Evolutionary conservation across 192 early-diverging fungal genomes (phyloP), one percentile per base, ranked within the genome.

Genomic region (Coemansia sp.): DNA sequence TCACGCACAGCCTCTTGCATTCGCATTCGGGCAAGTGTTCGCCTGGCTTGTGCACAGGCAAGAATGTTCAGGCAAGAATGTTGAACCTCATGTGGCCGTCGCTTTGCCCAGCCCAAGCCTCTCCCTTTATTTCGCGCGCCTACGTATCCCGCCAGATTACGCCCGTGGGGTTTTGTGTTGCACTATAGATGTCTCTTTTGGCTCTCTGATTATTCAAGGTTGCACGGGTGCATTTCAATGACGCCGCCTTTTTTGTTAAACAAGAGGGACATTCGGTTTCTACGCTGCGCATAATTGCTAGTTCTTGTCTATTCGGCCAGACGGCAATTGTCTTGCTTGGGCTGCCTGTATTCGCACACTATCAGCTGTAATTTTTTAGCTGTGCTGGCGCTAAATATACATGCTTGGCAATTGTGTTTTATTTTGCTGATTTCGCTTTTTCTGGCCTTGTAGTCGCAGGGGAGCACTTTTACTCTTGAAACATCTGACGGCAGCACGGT

Each of bases 391-490:
- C 29, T 12, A 21, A 29, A 55, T 53, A 67, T 67, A 52, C 53
- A 52, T 32, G 25, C 15, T 43, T 27, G 19, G 45, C 47, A 25
- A 32, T 59, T 54, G 45, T 66, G 45, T 35, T 35, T 35, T 35
- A 35, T 35, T 35, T 35, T 35, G 32, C 45, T 58, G 37, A 52
- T 66, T 25, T 67, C 43, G n/a, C 62, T 38, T 21, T 24, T 17
- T 38, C 22, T 17, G 57, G 12, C 43, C 59, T 5, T 27, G 24
- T 80, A 80, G 77, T 62, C 77, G 52, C 77, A 80, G 58, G 77
- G 77, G 15, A 74, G 62, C 64, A 63, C 65, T 37, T 71, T 80
- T 71, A 35, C 67, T 60, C 68, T 80, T 35, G 77, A 80, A 49
- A 80, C 77, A 23, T 80, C 77, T 35, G 72, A 73, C 59, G 72